phyloP scores from a whole-genome alignment of 2,329 filamentous ascomycete genomes.

The Hypoxylon sp. region DNA sequence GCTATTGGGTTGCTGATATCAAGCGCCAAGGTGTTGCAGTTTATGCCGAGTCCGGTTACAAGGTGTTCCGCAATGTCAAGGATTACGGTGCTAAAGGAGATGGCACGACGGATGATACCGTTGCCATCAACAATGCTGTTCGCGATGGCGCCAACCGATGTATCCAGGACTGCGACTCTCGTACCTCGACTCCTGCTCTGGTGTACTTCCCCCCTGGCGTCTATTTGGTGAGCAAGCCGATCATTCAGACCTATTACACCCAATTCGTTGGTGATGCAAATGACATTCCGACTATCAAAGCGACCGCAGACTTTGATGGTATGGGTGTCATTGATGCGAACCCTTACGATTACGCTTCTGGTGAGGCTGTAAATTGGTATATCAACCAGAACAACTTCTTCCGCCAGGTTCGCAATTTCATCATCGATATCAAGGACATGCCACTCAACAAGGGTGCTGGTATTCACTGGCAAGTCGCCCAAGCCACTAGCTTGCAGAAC shows the following conservation, averaged over 20 bases:
- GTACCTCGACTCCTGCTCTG: constrained; percentile 85
- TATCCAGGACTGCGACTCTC: constrained; percentile 84
- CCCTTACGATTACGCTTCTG: constrained; percentile 72
- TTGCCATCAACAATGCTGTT: constrained; percentile 88
- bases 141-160: constrained; percentile 80
- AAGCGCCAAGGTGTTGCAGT: constrained; percentile 77
- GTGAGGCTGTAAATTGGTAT: constrained; percentile 79
- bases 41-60: constrained; percentile 73
- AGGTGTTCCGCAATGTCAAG: constrained; percentile 82
- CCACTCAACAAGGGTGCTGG: constrained; percentile 73
- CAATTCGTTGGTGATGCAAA: constrained; percentile 88
- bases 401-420: constrained; percentile 85
- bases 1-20: constrained; percentile 81
- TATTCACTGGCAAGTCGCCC: constrained; percentile 90
- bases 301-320: constrained; percentile 78
- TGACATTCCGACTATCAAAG: constrained; percentile 81
- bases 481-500: constrained; percentile 85
- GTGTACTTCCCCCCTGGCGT: constrained; percentile 94
- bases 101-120: constrained; percentile 83
- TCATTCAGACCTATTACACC: constrained; percentile 92
- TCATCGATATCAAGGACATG: constrained; percentile 80
- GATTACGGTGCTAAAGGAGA: constrained; percentile 81
- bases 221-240: constrained; percentile 83
- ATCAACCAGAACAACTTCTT: constrained; percentile 90
- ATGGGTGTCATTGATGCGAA: constrained; percentile 93